Evolutionary conservation across 2,329 filamentous ascomycete species (phyloP), one percentile per base, ranked within the genome.

Genomic region (Aspergillaceae sp.): DNA sequence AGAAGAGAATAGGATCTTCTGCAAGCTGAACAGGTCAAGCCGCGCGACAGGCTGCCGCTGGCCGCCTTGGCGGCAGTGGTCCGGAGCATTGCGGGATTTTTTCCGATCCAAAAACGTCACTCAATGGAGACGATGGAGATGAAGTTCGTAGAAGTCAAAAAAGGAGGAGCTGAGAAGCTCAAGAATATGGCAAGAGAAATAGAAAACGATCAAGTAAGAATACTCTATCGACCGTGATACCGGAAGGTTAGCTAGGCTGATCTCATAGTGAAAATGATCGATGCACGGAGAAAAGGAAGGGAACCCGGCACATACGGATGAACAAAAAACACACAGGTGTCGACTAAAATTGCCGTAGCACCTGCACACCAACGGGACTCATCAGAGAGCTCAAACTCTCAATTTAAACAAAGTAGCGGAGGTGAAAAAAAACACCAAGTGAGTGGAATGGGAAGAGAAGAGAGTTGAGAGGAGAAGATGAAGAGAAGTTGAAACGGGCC

Each of bases 341-440:
- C 62, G 63, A 66, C 63, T 64, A 64, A 48, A 53, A 57, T 58
- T 66, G 63, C 63, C 63, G 63, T 65, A 65, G 55, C 63, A 66
- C 63, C 63, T 66, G 63, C 55, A 55, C 54, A 53, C 44, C 60
- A 56, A 56, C 59, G 53, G 57, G 54, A 66, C 60, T 64, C 64
- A 66, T 66, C 60, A 66, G 63, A 66, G 61, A 66, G 64, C 59
- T 53, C 46, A 58, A 57, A 52, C 56, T 57, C 61, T 62, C 60
- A 62, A 52, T 50, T 32, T 11, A 11, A n/a, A 32, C 30, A 41
- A 41, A 27, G 38, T 41, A 41, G 28, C 28, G 2, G 19, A 11
- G 19, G 26, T 29, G 28, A 41, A 26, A 29, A 41, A 19, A 19
- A 19, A 19, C 19, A 41, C 19, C 40, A 10, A 19, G 32, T 28